phyloP scores from a whole-genome alignment of 2,329 filamentous ascomycete genomes.

The Talaromyces verruculosus region DNA sequence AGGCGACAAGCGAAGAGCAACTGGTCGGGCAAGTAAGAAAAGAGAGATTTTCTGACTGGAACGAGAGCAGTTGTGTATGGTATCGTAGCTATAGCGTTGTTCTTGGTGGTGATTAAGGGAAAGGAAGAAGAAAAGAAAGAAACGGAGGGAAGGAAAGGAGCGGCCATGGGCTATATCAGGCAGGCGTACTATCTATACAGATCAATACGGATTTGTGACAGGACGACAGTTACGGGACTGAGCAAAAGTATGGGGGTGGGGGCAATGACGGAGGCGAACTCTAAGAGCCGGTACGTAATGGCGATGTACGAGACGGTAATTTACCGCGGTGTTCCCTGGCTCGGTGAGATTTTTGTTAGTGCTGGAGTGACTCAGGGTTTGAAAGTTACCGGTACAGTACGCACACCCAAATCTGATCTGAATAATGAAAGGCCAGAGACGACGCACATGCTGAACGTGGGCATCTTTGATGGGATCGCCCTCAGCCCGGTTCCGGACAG shows the following conservation, averaged over 20 bases:
- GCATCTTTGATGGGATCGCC: background rate
- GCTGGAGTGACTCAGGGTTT: background rate
- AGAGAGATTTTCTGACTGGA: conserved; percentile 5
- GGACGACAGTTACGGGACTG: background rate
- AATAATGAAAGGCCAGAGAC: conserved; percentile 7
- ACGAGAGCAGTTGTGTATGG: conserved; percentile 7
- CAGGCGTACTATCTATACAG: background rate
- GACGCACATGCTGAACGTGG: conserved; percentile 9
- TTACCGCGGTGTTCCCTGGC: background rate
- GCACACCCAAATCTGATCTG: background rate
- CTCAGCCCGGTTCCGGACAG: background rate
- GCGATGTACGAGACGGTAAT: conserved; percentile 14
- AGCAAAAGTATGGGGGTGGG: conserved; percentile 13
- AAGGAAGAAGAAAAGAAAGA: background rate
- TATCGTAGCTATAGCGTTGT: background rate
- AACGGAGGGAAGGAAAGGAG: background rate
- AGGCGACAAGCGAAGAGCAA: conserved; percentile 9
- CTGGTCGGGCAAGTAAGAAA: conserved; percentile 11
- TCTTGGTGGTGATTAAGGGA: conserved; percentile 11
- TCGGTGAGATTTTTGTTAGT: background rate
- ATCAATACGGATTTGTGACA: background rate
- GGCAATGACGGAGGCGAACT: conserved; percentile 7
- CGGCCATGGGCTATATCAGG: conserved; percentile 6
- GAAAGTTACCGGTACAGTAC: conserved; percentile 13
- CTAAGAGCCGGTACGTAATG: background rate